These are phyloP conservation scores for Trichosanthes truncata DNA, from an alignment of 306 rosid genomes.

Conservation along the genomic window DNA sequence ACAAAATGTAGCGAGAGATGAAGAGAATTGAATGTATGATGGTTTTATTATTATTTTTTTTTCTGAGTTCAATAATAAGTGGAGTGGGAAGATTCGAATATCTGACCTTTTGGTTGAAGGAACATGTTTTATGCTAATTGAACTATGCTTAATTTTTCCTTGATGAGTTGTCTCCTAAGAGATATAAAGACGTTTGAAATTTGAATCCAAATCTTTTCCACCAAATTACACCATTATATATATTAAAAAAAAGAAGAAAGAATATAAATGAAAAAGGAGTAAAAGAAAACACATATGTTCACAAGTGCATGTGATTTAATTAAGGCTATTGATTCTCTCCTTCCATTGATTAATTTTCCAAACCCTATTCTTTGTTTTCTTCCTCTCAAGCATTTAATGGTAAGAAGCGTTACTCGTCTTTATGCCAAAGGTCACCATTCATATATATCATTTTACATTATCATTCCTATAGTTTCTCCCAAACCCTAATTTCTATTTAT, in stretches of 20 bases:
- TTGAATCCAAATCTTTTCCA: too few relatives aligned
- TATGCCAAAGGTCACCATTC: background rate
- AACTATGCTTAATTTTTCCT: too few relatives aligned
- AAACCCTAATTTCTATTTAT: background rate
- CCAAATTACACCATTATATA: too few relatives aligned
- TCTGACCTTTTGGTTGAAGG: too few relatives aligned
- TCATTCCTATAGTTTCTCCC: background rate
- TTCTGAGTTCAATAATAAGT: too few relatives aligned
- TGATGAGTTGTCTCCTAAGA: too few relatives aligned
- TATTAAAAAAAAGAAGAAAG: background rate
- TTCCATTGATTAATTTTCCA: background rate
- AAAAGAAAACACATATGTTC: background rate
- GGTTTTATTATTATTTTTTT: too few relatives aligned
- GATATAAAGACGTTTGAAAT: too few relatives aligned
- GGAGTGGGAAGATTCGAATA: too few relatives aligned
- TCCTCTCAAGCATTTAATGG: conserved; percentile 3
- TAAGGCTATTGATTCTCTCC: background rate
- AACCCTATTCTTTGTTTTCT: background rate
- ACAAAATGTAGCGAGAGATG: too few relatives aligned
- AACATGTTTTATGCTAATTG: too few relatives aligned
- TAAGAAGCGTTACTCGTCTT: conserved; percentile 1
- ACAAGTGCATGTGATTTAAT: background rate
- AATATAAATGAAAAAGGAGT: background rate
- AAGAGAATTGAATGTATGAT: too few relatives aligned
- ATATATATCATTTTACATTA: background rate